Evolutionary conservation across 228 moss, liverwort and hornwort species (phyloP).

Genomic region (Sphagnum magellanicum): DNA sequence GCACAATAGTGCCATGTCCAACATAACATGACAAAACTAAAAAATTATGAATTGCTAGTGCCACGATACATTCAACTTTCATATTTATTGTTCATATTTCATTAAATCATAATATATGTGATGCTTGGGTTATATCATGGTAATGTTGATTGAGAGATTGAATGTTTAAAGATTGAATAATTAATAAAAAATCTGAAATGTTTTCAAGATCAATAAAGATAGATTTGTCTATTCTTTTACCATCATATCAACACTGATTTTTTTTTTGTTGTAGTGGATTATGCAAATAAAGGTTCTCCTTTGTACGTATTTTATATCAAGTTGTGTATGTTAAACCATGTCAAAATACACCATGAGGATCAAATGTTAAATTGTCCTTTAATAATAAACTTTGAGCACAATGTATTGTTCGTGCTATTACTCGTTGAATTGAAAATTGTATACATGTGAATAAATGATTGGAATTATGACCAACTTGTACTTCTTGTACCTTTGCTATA

Average conservation of each 20-base stretch:
- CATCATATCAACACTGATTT: neutral
- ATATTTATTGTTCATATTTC: neutral
- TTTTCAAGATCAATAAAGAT: neutral
- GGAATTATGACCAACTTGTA: too few relatives aligned
- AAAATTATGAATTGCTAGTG: neutral
- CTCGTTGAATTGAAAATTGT: too few relatives aligned
- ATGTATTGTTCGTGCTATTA: neutral
- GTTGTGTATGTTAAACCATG: neutral
- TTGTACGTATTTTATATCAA: neutral
- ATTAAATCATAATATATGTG: neutral
- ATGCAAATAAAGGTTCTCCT: neutral
- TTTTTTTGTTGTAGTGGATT: neutral
- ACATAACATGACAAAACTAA: neutral
- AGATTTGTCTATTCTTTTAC: neutral
- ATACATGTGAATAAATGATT: too few relatives aligned
- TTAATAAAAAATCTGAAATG: neutral
- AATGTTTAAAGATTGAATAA: neutral
- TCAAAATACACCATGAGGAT: neutral
- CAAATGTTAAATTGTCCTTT: neutral
- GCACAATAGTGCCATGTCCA: neutral
- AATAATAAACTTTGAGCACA: neutral
- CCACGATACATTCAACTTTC: too few relatives aligned
- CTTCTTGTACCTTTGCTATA: too few relatives aligned
- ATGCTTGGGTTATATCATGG: neutral
- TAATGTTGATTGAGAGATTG: neutral